Base-by-base conservation (phyloP, 768 basidiomycete genomes). In the Suillus weaverae region DNA sequence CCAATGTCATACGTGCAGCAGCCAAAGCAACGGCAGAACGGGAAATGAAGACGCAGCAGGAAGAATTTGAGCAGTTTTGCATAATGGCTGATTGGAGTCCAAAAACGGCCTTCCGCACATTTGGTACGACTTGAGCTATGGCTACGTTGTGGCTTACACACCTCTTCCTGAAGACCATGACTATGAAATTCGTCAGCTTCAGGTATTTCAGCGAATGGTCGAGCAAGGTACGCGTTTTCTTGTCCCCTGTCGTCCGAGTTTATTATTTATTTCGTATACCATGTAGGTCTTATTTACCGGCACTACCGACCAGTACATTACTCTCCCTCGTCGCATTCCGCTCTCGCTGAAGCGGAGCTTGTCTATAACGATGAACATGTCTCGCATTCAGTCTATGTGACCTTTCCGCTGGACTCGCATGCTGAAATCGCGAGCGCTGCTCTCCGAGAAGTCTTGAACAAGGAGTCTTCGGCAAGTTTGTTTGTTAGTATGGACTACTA, bases 401-500 rank as follows among this genome's bases (percentile, higher is more conserved):
- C 84, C 1, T 97, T 95, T 73, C 81, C 84, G 7, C 74, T 96
- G n/a, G 82, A 86, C 62, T 63, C 64, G 14, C 66, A 71, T 18
- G 70, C 68, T 33, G 54, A 64, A 54, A 62, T 67, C 14, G 65
- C 63, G 66, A 73, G 46, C 16, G 61, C 66, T 6, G 39, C 63
- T 32, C 70, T 83, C 54, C 76, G 73, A 30, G 64, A 78, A 18
- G 64, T 81, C 18, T 61, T 84, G 7, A 68, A 71, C 2, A 72
- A 73, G 68, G 20, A 70, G 57, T 73, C 56, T 59, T 59, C 76
- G 2, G 76, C 89, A 13, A 81, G 83, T 35, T 70, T 97, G 11
- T 79, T 95, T n/a, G n/a, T n/a, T n/a, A 20, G 91, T 97, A 5
- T 99, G 97, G 97, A 99, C 97, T 2, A 99, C 97, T 4, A 99